Evolutionary conservation across 108 stramenopile species (phyloP).

Genomic region (Cylindrotheca closterium): DNA sequence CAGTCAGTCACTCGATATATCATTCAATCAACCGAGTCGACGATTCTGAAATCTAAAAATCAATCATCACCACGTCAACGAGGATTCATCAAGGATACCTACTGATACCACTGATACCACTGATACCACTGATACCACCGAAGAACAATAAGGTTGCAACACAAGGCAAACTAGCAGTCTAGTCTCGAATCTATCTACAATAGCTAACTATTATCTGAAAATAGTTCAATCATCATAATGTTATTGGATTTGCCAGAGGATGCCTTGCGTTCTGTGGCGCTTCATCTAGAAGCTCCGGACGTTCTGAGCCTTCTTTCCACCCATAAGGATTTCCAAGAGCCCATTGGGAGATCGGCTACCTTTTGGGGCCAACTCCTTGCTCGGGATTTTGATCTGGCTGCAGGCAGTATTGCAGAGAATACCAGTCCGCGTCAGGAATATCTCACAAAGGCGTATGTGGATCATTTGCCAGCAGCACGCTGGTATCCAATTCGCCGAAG

Average conservation of each 20-base stretch:
- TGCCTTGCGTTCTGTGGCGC: constrained; percentile 25
- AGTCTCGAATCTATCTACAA: no score
- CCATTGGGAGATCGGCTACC: constrained; percentile 19
- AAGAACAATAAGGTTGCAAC: no score
- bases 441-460: constrained; percentile 23
- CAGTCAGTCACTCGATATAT: no score
- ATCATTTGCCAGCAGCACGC: constrained; percentile 24
- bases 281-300: constrained; percentile 30
- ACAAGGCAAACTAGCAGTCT: no score
- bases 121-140: no score
- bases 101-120: no score
- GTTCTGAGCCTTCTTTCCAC: constrained; percentile 36
- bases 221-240: constrained; percentile 6
- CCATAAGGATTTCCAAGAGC: constrained; percentile 22
- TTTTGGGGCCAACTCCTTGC: constrained; percentile 35
- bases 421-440: constrained; percentile 5
- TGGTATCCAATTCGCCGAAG: constrained; percentile 29
- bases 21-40: no score
- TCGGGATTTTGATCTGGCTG: constrained; percentile 1
- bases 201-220: no score
- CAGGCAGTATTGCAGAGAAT: not conserved
- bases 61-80: no score
- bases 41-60: no score
- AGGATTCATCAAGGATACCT: no score
- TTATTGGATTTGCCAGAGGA: constrained; percentile 35